Evolutionary conservation across 495 filamentous ascomycete species (phyloP).

Genomic region (Penicillium salamii): DNA sequence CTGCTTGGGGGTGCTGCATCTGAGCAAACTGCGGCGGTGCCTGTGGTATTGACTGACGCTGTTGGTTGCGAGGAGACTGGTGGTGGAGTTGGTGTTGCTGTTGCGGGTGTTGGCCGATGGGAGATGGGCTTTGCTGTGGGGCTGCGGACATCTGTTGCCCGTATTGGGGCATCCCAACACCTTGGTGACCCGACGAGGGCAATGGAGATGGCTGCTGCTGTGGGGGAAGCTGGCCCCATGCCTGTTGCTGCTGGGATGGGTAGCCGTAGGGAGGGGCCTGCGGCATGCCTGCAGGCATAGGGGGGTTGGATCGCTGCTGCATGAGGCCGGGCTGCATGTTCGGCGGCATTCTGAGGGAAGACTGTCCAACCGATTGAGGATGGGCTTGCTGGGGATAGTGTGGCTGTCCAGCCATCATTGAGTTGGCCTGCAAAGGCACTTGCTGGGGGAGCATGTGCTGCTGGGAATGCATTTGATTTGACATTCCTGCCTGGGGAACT

Average conservation of each 20-base stretch:
- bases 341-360: constrained; percentile 41
- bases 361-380: constrained; percentile 41
- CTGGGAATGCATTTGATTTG: constrained; percentile 33
- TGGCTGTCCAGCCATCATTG: constrained; percentile 41
- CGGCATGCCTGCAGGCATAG: constrained; percentile 35
- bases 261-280: constrained; percentile 47
- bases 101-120: constrained; percentile 30
- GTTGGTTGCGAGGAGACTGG: constrained; percentile 49
- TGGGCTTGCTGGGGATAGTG: constrained; percentile 35
- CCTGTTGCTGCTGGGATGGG: constrained; percentile 43
- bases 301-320: constrained; percentile 44
- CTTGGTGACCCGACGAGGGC: constrained; percentile 39
- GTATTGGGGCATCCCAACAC: constrained; percentile 46
- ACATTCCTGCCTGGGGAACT: constrained; percentile 34
- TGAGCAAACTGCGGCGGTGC: constrained; percentile 43
- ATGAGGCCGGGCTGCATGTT: constrained; percentile 45
- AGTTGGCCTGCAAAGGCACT: constrained; percentile 11
- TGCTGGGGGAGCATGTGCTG: constrained; percentile 41
- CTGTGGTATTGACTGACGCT: constrained; percentile 38
- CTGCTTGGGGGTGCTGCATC: constrained; percentile 52
- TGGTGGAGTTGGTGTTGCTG: constrained; percentile 45
- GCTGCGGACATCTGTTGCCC: constrained; percentile 34
- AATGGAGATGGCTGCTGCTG: constrained; percentile 53
- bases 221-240: constrained; percentile 55
- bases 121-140: constrained; percentile 44